Percentiles rank a stretch among this genome's conserved stretches.
These are phyloP conservation scores for Erodium moschatum DNA, from an alignment of 441 rosid genomes.

Conservation along the genomic window DNA sequence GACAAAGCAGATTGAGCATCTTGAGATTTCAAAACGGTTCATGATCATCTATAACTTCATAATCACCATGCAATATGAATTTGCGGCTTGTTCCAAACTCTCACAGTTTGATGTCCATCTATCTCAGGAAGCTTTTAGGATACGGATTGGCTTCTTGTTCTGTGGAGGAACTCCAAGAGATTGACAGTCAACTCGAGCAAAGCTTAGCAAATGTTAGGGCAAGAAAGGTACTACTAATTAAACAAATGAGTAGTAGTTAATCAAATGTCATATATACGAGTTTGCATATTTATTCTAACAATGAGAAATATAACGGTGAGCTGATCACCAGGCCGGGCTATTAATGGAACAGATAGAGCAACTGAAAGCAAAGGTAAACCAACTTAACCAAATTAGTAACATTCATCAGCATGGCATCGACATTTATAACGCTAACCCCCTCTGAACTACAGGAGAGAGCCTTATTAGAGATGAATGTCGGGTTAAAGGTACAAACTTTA, in stretches of 20 bases:
- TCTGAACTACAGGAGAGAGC: conserved; percentile 31
- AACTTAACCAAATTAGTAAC: neutral
- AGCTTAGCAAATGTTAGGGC: conserved; percentile 48
- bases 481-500: conserved; percentile 29
- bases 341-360: conserved; percentile 39
- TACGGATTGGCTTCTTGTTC: conserved; percentile 37
- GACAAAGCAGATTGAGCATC: conserved; percentile 38
- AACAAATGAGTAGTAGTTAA: no score
- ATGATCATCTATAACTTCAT: neutral
- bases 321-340: conserved; percentile 44
- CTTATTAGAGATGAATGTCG: conserved; percentile 36
- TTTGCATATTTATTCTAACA: no score
- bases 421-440: no score
- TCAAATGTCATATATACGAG: no score
- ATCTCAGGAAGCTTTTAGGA: conserved; percentile 52
- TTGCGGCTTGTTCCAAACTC: neutral
- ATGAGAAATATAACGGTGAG: no score
- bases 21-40: conserved; percentile 42
- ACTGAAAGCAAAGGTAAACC: conserved; percentile 42
- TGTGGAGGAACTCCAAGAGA: conserved; percentile 39
- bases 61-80: neutral
- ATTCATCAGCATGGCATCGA: no score
- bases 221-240: conserved; percentile 40
- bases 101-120: neutral
- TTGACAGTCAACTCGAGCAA: conserved; percentile 39